A percentile compares a stretch with the other conserved stretches of the same genome.
These are phyloP conservation scores for Schizosaccharomyces octosporus DNA, from an alignment of 805 yeast genomes.

Conservation along the genomic window DNA sequence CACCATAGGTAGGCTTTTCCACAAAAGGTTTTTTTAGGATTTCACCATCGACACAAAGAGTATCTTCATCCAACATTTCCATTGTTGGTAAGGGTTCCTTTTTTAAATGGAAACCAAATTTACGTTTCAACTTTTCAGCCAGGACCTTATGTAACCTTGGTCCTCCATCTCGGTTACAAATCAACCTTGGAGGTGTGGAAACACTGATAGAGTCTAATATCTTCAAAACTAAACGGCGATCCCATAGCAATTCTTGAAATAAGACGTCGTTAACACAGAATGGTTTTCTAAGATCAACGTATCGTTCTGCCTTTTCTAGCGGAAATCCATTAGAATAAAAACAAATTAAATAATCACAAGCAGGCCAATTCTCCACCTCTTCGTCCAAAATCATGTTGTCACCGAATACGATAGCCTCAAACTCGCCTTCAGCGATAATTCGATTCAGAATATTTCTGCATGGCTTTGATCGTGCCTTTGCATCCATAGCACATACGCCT, in stretches of 20 bases:
- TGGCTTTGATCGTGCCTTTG: conserved; percentile 85
- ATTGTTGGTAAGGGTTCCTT: conserved; percentile 20
- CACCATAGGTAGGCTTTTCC: conserved; percentile 97
- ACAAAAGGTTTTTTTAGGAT: conserved; percentile 71
- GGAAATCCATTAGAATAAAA: conserved; percentile 95
- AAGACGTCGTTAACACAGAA: conserved; percentile 67
- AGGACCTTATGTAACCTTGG: conserved; percentile 58
- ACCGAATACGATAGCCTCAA: conserved; percentile 88
- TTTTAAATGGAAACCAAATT: conserved; percentile 25
- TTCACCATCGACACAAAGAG: conserved; percentile 49
- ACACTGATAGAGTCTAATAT: conserved; percentile 62
- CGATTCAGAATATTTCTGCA: conserved; percentile 75
- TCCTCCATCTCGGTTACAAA: conserved; percentile 90
- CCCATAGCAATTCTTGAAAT: conserved; percentile 93
- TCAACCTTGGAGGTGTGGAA: conserved; percentile 69
- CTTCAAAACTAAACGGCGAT: conserved; percentile 63
- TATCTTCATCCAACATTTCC: conserved; percentile 61
- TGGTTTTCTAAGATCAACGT: conserved; percentile 74
- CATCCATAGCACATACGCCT: conserved; percentile 98
- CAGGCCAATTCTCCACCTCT: conserved; percentile 88
- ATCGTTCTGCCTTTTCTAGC: conserved; percentile 75
- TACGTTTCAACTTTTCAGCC: conserved; percentile 33
- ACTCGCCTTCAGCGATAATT: conserved; percentile 76
- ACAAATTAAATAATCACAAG: conserved; percentile 81
- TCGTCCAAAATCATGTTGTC: conserved; percentile 92